Conservation (phyloP, 2,329 filamentous ascomycete species). For the Trichoderma atrobrunneum region DNA sequence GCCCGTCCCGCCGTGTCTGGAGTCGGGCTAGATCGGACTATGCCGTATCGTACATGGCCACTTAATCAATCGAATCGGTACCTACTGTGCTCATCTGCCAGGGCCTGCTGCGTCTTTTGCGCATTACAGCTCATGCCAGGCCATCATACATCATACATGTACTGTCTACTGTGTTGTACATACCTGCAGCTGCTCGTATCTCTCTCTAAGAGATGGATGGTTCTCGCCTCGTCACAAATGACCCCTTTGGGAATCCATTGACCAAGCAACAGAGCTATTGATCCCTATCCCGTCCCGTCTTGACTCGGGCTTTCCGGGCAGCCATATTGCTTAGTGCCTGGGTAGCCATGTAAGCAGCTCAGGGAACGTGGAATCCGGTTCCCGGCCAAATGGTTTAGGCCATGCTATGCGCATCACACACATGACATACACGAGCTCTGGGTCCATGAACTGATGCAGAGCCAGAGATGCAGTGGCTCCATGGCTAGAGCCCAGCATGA, state of each 20-base stretch:
- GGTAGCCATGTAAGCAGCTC: neutral
- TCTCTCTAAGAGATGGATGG: neutral
- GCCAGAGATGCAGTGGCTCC: neutral
- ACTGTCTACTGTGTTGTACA: neutral
- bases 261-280: neutral
- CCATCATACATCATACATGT: neutral
- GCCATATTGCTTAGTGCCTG: neutral
- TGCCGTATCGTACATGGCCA: conserved; percentile 16
- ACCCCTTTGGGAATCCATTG: neutral
- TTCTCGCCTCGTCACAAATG: neutral
- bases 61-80: conserved; percentile 13
- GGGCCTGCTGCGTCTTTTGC: neutral
- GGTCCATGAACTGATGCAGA: neutral
- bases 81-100: neutral
- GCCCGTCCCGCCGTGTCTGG: neutral
- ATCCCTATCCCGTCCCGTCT: neutral
- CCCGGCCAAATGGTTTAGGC: neutral
- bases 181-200: neutral
- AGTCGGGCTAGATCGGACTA: conserved; percentile 6
- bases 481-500: neutral
- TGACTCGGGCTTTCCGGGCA: conserved; percentile 1
- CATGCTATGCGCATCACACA: neutral
- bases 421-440: neutral
- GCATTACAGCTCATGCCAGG: neutral
- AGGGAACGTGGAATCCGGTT: neutral